Conservation (phyloP, 345 rosid species). For the Eucalyptus caleyi region DNA sequence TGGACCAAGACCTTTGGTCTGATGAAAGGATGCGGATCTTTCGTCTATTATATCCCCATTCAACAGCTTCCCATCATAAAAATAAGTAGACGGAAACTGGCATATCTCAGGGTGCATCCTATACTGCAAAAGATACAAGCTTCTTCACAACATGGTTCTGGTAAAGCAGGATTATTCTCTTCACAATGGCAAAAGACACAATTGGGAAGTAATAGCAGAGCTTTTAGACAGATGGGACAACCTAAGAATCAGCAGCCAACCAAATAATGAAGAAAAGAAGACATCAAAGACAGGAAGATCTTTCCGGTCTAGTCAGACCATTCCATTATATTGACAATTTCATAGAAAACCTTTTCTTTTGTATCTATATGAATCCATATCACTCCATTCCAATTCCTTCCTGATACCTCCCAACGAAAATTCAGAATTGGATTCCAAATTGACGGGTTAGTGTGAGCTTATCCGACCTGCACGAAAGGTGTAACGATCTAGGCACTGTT, state of each 20-base stretch:
- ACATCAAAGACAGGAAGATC: background rate
- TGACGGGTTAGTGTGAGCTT: too few relatives aligned
- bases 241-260: background rate
- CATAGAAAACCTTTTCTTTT: too few relatives aligned
- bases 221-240: background rate
- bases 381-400: too few relatives aligned
- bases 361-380: too few relatives aligned
- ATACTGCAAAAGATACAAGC: slow-evolving; percentile 49
- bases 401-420: too few relatives aligned
- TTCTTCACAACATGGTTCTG: background rate
- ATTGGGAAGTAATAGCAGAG: background rate
- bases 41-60: slow-evolving; percentile 59
- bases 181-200: background rate
- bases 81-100: slow-evolving; percentile 78
- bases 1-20: slow-evolving; percentile 57
- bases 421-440: too few relatives aligned
- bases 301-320: too few relatives aligned
- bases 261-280: background rate
- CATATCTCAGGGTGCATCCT: slow-evolving; percentile 99
- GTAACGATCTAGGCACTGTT: too few relatives aligned
- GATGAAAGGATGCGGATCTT: slow-evolving; percentile 73
- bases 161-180: background rate
- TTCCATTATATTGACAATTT: too few relatives aligned
- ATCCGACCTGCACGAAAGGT: too few relatives aligned
- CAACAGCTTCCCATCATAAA: slow-evolving; percentile 75